phyloP scores from a whole-genome alignment of 805 yeast species.

The Peterozyma xylosa region DNA sequence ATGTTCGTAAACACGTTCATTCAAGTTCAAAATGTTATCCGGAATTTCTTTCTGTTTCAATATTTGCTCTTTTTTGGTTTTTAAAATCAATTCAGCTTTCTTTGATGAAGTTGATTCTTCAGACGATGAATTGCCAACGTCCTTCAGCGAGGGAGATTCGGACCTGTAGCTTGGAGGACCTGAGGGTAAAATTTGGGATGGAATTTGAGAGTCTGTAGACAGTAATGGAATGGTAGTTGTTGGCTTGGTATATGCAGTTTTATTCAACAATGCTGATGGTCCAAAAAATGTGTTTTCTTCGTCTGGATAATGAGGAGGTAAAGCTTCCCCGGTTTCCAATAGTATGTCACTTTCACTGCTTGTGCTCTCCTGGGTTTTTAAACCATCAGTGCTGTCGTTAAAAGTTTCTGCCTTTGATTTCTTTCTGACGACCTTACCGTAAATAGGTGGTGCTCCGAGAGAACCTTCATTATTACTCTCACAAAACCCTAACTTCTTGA shows the following conservation, averaged over 20 bases:
- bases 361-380: neutral
- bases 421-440: constrained; percentile 14
- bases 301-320: constrained; percentile 65
- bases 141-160: neutral
- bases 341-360: constrained; percentile 33
- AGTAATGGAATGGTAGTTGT: neutral
- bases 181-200: constrained; percentile 1
- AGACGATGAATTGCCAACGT: neutral
- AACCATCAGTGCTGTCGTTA: neutral
- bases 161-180: constrained; percentile 8
- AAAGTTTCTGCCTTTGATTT: neutral
- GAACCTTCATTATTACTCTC: constrained; percentile 34
- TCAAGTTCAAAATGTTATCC: constrained; percentile 4
- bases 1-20: constrained; percentile 7
- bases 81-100: neutral
- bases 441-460: constrained; percentile 31
- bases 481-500: constrained; percentile 48
- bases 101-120: neutral
- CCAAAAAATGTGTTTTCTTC: constrained; percentile 62
- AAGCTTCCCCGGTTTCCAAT: constrained; percentile 62
- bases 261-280: constrained; percentile 13
- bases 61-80: neutral
- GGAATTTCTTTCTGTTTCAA: constrained; percentile 7
- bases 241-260: constrained; percentile 1
- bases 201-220: neutral